phyloP scores from a whole-genome alignment of 73 alveolate species.

The Tetrahymena thermophila region DNA sequence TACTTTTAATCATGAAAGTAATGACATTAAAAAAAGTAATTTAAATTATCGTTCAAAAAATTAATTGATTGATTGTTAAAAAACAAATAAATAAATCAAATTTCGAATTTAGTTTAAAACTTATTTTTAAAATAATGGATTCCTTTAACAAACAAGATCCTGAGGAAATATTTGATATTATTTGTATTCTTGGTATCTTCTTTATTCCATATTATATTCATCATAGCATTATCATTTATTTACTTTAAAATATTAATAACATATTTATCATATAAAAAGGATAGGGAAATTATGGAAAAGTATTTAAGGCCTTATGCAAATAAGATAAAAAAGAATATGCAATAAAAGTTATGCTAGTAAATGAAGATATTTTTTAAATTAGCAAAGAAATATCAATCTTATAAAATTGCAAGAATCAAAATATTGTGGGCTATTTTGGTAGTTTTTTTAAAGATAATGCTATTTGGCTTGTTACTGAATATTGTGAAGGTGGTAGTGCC shows the following conservation, averaged over 20 bases:
- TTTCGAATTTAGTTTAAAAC: neutral
- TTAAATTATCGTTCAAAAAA: too few species aligned
- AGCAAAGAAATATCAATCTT: conserved; percentile 84
- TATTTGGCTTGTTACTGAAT: conserved; percentile 93
- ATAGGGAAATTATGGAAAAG: neutral
- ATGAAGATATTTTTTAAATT: conserved; percentile 53
- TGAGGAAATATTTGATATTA: neutral
- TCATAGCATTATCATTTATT: too few species aligned
- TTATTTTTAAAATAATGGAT: neutral
- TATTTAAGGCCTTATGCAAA: neutral
- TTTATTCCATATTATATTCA: neutral
- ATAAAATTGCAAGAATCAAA: conserved; percentile 81
- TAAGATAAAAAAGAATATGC: conserved; percentile 41
- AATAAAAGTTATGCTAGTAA: conserved; percentile 68
- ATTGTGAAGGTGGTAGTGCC: conserved; percentile 94
- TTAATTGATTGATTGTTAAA: neutral
- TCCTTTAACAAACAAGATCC: neutral
- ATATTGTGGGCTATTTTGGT: conserved; percentile 86
- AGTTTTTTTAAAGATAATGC: conserved; percentile 83
- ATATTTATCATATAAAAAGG: neutral
- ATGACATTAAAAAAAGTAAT: neutral
- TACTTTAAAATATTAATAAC: too few species aligned
- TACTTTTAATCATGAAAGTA: too few species aligned
- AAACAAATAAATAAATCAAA: neutral
- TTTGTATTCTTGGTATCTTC: neutral